Conservation (phyloP, 345 rosid genomes). For the Anastatica hierochuntica region DNA sequence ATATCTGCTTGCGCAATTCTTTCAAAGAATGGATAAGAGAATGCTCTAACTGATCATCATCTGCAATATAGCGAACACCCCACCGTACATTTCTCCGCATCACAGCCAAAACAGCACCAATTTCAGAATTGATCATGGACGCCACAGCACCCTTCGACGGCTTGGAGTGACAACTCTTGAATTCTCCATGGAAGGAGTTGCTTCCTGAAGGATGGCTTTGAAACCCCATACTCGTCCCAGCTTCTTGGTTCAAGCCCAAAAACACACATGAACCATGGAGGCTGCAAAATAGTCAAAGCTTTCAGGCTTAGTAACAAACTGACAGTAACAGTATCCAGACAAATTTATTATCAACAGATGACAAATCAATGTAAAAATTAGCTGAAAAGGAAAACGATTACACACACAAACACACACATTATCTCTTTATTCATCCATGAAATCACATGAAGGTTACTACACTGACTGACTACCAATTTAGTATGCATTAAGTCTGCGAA, state of each 20-base stretch:
- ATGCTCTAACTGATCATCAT: slow-evolving; percentile 67
- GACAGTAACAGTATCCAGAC: not conserved
- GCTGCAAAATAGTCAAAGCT: slow-evolving; percentile 13
- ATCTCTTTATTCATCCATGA: too few species aligned
- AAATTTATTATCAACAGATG: not conserved
- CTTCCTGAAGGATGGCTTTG: slow-evolving; percentile 29
- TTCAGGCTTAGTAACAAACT: slow-evolving; percentile 5
- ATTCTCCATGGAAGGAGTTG: slow-evolving; percentile 26
- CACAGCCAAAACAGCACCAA: slow-evolving; percentile 69
- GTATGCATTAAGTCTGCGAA: too few species aligned
- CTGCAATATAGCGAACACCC: slow-evolving; percentile 47
- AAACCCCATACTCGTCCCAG: slow-evolving; percentile 39
- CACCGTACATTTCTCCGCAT: slow-evolving; percentile 74
- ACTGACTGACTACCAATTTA: too few species aligned
- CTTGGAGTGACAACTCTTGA: slow-evolving; percentile 20
- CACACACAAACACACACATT: too few species aligned
- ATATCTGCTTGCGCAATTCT: slow-evolving; percentile 52
- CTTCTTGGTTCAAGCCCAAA: slow-evolving; percentile 14
- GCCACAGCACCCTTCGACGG: slow-evolving; percentile 41
- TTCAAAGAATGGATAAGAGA: slow-evolving; percentile 60
- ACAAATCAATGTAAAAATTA: too few species aligned
- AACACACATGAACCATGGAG: slow-evolving; percentile 13
- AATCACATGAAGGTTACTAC: too few species aligned
- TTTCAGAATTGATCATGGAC: slow-evolving; percentile 58
- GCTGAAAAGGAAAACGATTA: too few species aligned